Percentiles rank a stretch among this genome's conserved stretches.
phyloP scores from a whole-genome alignment of 257 asterid genomes.

The Eucommia ulmoides region DNA sequence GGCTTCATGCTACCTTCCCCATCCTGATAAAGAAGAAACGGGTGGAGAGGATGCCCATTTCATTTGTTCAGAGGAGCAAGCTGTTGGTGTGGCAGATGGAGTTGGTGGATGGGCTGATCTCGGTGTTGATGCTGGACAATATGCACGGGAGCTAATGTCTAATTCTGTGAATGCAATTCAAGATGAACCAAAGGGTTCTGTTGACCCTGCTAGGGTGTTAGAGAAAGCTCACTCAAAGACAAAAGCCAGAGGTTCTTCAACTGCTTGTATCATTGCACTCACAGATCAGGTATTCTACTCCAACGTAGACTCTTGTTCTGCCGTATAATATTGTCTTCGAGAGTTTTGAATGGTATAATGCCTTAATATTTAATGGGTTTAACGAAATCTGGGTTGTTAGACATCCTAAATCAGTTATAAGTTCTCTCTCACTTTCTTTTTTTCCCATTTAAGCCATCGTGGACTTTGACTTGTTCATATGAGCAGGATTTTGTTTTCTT shows the following conservation, averaged over 20 bases:
- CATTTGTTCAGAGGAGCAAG: slow-evolving; percentile 1
- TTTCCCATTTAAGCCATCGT: too few relatives aligned
- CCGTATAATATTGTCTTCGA: not conserved
- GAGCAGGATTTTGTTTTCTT: too few relatives aligned
- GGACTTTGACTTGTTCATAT: too few relatives aligned
- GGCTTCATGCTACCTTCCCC: slow-evolving; percentile 86
- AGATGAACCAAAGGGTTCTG: not conserved
- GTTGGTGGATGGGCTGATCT: slow-evolving; percentile 16
- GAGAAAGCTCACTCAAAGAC: slow-evolving; percentile 10
- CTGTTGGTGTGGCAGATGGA: slow-evolving; percentile 20
- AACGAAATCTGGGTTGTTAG: too few relatives aligned
- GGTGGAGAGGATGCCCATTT: slow-evolving; percentile 41
- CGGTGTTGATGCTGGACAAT: slow-evolving; percentile 14
- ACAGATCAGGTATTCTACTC: not conserved
- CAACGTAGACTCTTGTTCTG: too few relatives aligned
- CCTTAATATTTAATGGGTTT: not conserved
- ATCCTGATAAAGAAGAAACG: slow-evolving; percentile 94
- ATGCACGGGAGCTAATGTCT: slow-evolving; percentile 14
- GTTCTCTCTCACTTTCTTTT: too few relatives aligned
- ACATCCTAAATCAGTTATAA: too few relatives aligned
- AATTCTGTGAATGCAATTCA: not conserved
- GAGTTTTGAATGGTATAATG: not conserved
- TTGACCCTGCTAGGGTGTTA: slow-evolving; percentile 12
- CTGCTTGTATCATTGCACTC: slow-evolving; percentile 15
- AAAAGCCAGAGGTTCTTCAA: slow-evolving; percentile 14